Evolutionary conservation across 1,284 basidiomycete species (phyloP), one percentile per base, ranked within the genome.

Genomic region (Trametes hirsuta): DNA sequence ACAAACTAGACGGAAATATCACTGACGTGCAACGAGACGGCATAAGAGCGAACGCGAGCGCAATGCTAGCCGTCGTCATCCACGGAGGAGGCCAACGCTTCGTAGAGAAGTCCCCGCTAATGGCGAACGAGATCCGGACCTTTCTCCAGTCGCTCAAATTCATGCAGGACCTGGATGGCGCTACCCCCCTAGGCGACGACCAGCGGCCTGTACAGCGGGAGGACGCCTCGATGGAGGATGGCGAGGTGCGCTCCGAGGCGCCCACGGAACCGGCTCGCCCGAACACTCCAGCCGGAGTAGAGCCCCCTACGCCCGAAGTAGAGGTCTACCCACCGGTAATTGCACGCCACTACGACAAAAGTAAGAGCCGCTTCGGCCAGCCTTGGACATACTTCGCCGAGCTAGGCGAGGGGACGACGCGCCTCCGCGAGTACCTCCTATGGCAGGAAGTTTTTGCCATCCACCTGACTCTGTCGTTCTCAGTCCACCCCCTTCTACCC

Each of bases 351-450:
- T 22, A 18, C 24, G 34, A 39, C 36, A 46, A 55, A 21, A 39
- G 45, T 4, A 59, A 59, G n/a, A n/a, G n/a, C 51, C 45, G 35
- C 18, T 59, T 59, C 45, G 57, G 45, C 6, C 50, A 59, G 46
- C 57, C 57, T 9, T 53, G 51, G 51, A 49, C 57, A 11, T 59
- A 34, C 45, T 59, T 53, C 24, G 22, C 53, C 21, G 51, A 59
- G 36, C 36, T 59, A 12, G 45, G 22, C 9, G 30, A 6, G 4
- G 21, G 21, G 6, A 6, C 21, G 9, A 21, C 30, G 8, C 4
- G 18, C 10, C 57, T 59, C 45, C 37, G 51, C n/a, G 34, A 44
- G 11, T n/a, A n/a, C n/a, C n/a, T n/a, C n/a, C n/a, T n/a, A n/a
- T n/a, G n/a, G n/a, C n/a, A n/a, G n/a, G n/a, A n/a, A n/a, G n/a